These are phyloP conservation scores for Asclepias syriaca DNA, from an alignment of 257 asterid genomes.

Conservation along the genomic window DNA sequence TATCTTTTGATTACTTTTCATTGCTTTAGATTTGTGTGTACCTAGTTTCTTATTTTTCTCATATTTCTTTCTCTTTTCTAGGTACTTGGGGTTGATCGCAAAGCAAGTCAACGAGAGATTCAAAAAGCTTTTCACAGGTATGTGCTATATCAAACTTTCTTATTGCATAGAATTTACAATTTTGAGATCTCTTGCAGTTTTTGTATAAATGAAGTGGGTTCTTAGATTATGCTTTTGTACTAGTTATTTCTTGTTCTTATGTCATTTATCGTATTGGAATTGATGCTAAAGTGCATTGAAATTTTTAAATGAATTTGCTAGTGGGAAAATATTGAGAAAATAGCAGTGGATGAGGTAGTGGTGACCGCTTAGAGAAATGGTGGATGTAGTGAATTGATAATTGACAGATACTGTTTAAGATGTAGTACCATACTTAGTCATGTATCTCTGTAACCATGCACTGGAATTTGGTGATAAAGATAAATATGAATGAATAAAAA, in stretches of 20 bases:
- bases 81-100: slow-evolving; percentile 89
- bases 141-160: slow-evolving; percentile 9
- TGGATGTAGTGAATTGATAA: neutral
- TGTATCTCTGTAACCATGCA: neutral
- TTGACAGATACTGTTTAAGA: neutral
- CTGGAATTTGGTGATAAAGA: neutral
- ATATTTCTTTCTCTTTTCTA: slow-evolving; percentile 15
- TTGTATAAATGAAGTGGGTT: neutral
- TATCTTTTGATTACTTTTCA: neutral
- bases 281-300: neutral
- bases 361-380: neutral
- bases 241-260: neutral
- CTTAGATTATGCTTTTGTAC: neutral
- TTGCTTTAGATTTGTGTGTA: neutral
- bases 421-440: neutral
- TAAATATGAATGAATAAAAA: neutral
- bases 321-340: neutral
- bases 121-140: slow-evolving; percentile 99
- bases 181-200: neutral
- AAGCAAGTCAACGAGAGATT: slow-evolving; percentile 79
- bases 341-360: neutral
- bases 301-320: neutral
- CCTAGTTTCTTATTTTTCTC: slow-evolving; percentile 4
- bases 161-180: neutral
- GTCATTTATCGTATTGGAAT: neutral